Percentiles rank a stretch among this genome's conserved stretches.
Evolutionary conservation across 2,329 filamentous ascomycete genomes (phyloP).

Genomic region (Teratosphaeria pseudoeucalypti): DNA sequence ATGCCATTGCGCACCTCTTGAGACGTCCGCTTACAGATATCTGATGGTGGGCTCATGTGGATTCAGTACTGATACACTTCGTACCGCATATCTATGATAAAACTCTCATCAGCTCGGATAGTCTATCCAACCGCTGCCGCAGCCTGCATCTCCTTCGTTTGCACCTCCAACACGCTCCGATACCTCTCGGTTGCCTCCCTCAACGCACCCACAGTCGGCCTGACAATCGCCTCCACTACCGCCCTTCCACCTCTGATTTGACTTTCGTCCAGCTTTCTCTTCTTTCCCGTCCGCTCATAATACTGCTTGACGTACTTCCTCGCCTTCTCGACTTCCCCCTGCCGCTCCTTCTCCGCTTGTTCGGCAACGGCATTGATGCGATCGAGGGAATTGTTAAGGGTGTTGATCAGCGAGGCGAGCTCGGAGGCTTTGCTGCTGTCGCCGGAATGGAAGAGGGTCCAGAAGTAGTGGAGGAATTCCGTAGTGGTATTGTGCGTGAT

Average conservation of each 20-base stretch:
- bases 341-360: constrained; percentile 66
- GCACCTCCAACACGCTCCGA: constrained; percentile 55
- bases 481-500: constrained; percentile 85
- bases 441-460: constrained; percentile 81
- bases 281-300: constrained; percentile 63
- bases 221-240: constrained; percentile 66
- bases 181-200: constrained; percentile 63
- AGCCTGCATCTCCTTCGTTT: constrained; percentile 23
- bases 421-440: constrained; percentile 68
- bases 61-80: too few species aligned
- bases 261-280: constrained; percentile 52
- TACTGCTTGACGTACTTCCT: constrained; percentile 62
- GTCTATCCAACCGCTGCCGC: neutral
- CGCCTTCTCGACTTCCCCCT: constrained; percentile 49
- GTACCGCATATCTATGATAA: too few species aligned
- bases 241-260: constrained; percentile 64
- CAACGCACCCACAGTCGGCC: constrained; percentile 61
- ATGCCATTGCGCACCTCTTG: too few species aligned
- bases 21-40: too few species aligned
- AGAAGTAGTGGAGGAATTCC: constrained; percentile 97
- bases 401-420: constrained; percentile 71
- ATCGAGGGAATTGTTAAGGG: constrained; percentile 63
- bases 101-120: too few species aligned
- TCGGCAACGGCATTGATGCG: constrained; percentile 72
- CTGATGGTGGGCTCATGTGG: too few species aligned